Evolutionary conservation across 1,139 yeast genomes (phyloP).

Genomic region (Debaryomycetaceae sp.): DNA sequence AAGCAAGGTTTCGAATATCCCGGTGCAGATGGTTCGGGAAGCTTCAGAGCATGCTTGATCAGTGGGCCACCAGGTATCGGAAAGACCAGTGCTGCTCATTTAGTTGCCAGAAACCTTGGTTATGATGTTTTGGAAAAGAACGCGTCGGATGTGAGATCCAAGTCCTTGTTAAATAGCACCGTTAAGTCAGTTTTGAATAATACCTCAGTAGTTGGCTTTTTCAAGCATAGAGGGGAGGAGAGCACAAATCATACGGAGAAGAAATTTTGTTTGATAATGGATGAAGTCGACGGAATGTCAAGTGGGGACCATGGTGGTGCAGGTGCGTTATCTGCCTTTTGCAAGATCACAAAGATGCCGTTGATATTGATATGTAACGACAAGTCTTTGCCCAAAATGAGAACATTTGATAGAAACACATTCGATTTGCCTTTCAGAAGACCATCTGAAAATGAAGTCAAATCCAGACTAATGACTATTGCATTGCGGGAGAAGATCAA

Average conservation of each 20-base stretch:
- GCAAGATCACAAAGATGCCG: conserved; percentile 83
- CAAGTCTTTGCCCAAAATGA: conserved; percentile 87
- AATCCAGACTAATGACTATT: conserved; percentile 84
- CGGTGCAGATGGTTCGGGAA: conserved; percentile 59
- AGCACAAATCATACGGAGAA: conserved; percentile 37
- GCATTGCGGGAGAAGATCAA: conserved; percentile 82
- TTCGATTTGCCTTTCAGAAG: conserved; percentile 82
- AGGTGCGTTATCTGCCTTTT: conserved; percentile 87
- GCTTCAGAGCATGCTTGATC: conserved; percentile 76
- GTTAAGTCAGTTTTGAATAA: conserved; percentile 73
- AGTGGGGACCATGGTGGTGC: conserved; percentile 99
- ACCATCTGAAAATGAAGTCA: conserved; percentile 79
- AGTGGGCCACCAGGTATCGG: conserved; percentile 89
- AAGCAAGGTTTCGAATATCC: conserved; percentile 53
- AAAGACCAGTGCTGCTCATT: conserved; percentile 76
- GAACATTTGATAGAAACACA: conserved; percentile 89
- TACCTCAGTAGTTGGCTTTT: conserved; percentile 79
- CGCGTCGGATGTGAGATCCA: conserved; percentile 89
- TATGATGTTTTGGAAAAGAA: conserved; percentile 73
- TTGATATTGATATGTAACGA: conserved; percentile 93
- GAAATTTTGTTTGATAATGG: conserved; percentile 83
- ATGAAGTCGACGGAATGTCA: conserved; percentile 99
- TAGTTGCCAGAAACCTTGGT: conserved; percentile 64
- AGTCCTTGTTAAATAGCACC: conserved; percentile 63
- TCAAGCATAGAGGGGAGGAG: conserved; percentile 39